Evolutionary conservation across 1,284 basidiomycete genomes (phyloP).

Genomic region (Coniophora puteana): DNA sequence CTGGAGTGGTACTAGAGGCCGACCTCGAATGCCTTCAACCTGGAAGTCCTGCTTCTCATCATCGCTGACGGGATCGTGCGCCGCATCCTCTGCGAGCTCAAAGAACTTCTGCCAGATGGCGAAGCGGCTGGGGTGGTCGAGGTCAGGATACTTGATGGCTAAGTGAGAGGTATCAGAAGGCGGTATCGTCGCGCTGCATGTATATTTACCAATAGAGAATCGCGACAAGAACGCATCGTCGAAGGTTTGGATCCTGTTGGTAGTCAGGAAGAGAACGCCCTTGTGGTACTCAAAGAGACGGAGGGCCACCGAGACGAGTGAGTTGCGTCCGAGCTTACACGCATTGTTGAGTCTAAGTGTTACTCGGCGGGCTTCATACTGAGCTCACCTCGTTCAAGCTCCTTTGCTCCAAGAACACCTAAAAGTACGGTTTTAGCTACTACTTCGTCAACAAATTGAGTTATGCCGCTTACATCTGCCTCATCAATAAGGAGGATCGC

Average conservation of each 20-base stretch:
- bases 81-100: constrained; percentile 14
- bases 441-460: background rate
- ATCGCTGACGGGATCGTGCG: constrained; percentile 4
- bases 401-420: constrained; percentile 32
- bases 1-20: constrained; percentile 3
- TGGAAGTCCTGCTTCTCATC: constrained; percentile 4
- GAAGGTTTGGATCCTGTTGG: constrained; percentile 26
- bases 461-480: constrained; percentile 19
- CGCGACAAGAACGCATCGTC: constrained; percentile 28
- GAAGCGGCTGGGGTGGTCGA: constrained; percentile 9
- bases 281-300: constrained; percentile 19
- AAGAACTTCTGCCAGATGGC: constrained; percentile 16
- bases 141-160: constrained; percentile 16
- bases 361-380: background rate
- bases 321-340: constrained; percentile 19
- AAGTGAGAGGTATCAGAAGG: background rate
- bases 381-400: constrained; percentile 14
- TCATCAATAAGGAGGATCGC: constrained; percentile 35
- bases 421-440: background rate
- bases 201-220: constrained; percentile 19
- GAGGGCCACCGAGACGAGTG: constrained; percentile 22
- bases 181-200: background rate
- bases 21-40: no score
- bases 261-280: constrained; percentile 29
- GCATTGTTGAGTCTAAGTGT: background rate